Evolutionary conservation across 192 early-diverging fungal genomes (phyloP), one percentile per base, ranked within the genome.

Genomic region (Endogone sp.): DNA sequence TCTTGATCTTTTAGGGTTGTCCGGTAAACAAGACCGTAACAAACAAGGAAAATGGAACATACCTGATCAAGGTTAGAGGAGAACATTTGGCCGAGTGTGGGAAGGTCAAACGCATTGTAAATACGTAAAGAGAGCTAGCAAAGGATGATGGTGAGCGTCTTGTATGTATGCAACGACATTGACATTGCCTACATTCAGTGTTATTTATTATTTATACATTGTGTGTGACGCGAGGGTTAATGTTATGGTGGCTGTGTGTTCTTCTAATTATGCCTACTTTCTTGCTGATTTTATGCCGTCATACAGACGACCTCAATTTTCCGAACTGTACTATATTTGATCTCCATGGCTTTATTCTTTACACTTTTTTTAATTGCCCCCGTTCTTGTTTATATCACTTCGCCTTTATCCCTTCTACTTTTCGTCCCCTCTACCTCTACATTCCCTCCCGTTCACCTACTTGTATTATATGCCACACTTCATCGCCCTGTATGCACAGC

Each of bases 21-120:
- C 69, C 70, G 23, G 85, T 84, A 11, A 86, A 86, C 64, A 86
- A 86, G 60, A 86, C 85, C 0, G 81, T 86, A 9, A 84, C 83
- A 2, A 75, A 80, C 65, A 79, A 80, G 31, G 79, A 80, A 68
- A 72, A 78, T 65, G 81, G 81, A 30, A 78, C 78, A 28, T 86
- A 78, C 66, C 49, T 82, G 13, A 86, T 84, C 64, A 86, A 86
- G 63, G 82, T 83, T 64, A 60, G 85, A 29, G 85, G 85, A 10
- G 75, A 84, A 61, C 85, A 86, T 78, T 66, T 86, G 29, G 58
- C 68, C 13, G 81, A 83, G 23, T 86, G 85, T 65, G 74, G 75
- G 54, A 77, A 79, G 37, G 71, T 82, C 27, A 76, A 82, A 62
- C 68, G 79, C n/a, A 75, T 81, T 29, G 63, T 64, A 55, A 67